These are phyloP conservation scores for Pythium rhizo-oryzae DNA, from an alignment of 352 stramenopile genomes.

Conservation along the genomic window DNA sequence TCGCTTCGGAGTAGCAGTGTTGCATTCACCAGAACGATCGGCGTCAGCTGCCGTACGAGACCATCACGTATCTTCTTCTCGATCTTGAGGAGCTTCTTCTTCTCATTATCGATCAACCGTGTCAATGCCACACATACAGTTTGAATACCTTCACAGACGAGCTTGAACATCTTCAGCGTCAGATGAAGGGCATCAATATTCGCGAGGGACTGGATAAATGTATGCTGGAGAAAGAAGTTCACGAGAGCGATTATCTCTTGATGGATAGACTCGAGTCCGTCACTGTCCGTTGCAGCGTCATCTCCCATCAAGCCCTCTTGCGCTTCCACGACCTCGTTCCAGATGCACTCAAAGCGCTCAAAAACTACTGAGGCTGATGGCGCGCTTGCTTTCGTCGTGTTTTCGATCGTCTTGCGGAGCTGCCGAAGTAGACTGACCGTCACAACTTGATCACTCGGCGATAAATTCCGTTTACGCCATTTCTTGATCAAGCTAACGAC, in stretches of 20 bases:
- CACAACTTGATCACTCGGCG: constrained; percentile 13
- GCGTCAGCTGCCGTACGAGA: constrained; percentile 17
- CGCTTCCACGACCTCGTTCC: constrained; percentile 12
- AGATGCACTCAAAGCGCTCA: constrained; percentile 12
- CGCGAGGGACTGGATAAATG: constrained; percentile 6
- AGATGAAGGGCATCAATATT: not conserved
- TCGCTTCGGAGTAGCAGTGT: constrained; percentile 7
- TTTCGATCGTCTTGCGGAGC: constrained; percentile 17
- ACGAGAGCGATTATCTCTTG: constrained; percentile 13
- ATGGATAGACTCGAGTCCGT: not conserved
- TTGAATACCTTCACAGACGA: constrained; percentile 1
- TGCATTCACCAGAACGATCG: not conserved
- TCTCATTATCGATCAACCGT: not conserved
- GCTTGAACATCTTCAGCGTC: not conserved
- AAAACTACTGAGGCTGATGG: not conserved
- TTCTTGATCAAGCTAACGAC: constrained; percentile 9
- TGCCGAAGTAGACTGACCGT: constrained; percentile 19
- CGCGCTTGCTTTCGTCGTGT: not conserved
- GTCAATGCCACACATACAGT: not conserved
- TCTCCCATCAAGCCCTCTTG: constrained; percentile 2
- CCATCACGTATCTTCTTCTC: constrained; percentile 4
- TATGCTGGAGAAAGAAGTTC: constrained; percentile 24
- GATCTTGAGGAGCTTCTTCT: not conserved
- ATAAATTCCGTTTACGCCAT: constrained; percentile 7
- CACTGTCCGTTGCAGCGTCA: not conserved